Conservation (phyloP, 2,329 filamentous ascomycete genomes). For the Arthrobotrys musiformis region DNA sequence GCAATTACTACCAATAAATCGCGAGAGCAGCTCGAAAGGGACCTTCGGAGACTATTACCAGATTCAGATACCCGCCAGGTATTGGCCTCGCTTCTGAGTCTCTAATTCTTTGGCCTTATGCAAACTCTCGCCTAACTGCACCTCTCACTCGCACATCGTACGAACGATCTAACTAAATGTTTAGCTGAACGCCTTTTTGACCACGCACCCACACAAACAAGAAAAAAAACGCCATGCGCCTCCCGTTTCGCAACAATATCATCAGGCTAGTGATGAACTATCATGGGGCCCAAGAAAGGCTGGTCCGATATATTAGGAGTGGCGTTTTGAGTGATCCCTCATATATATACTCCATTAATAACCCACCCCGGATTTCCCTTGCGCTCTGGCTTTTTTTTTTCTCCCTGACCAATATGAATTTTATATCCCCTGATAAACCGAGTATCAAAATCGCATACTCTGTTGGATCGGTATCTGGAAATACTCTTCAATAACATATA, state of each 20-base stretch:
- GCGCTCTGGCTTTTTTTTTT: slow-evolving; percentile 18
- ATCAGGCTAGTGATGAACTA: slow-evolving; percentile 17
- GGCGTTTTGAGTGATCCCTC: slow-evolving; percentile 33
- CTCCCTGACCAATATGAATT: slow-evolving; percentile 23
- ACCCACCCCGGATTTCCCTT: slow-evolving; percentile 43
- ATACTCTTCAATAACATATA: slow-evolving; percentile 4
- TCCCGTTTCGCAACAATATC: slow-evolving; percentile 51
- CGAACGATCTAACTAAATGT: slow-evolving; percentile 23
- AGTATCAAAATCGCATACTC: slow-evolving; percentile 17
- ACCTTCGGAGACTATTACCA: slow-evolving; percentile 53
- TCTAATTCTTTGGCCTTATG: slow-evolving; percentile 46
- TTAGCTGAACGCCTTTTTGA: slow-evolving; percentile 35
- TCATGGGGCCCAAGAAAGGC: slow-evolving; percentile 18
- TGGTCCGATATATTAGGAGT: slow-evolving; percentile 38
- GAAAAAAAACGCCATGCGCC: slow-evolving; percentile 52
- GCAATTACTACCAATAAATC: slow-evolving; percentile 33
- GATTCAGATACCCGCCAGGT: slow-evolving; percentile 35
- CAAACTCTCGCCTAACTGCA: slow-evolving; percentile 56
- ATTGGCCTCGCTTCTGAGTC: slow-evolving; percentile 45
- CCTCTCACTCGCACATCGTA: slow-evolving; percentile 53
- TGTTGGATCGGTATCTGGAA: not conserved
- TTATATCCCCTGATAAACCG: slow-evolving; percentile 23
- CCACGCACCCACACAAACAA: slow-evolving; percentile 14
- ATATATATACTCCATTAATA: slow-evolving; percentile 46
- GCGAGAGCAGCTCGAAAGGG: slow-evolving; percentile 16